Base-by-base conservation (phyloP, 164 flowering plant species). In the Tetracentron sinense region DNA sequence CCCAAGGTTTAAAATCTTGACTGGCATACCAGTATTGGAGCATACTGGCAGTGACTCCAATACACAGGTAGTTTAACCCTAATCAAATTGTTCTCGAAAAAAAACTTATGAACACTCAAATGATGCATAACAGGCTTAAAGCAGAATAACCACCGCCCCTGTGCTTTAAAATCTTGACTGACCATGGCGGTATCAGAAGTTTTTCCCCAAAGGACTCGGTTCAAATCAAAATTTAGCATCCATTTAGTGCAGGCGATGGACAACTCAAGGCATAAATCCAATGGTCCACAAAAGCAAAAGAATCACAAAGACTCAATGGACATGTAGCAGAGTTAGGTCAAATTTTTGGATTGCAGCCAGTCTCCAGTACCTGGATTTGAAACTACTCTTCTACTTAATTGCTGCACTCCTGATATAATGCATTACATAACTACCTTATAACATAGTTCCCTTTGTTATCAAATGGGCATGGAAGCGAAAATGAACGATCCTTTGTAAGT, bases 391-490 rank as follows among this genome's bases (percentile, higher is more conserved):
- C 8, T 30, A 20, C 54, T 46, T 11, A 25, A 53, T n/a, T 53
- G 15, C 4, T 27, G 1, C 7, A 56, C 23, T 4, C 42, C 12
- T 6, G 19, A n/a, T 56, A 17, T 33, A 26, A 42, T 17, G 44
- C 2, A 42, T 10, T n/a, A 52, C 3, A 17, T 35, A 58, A 60
- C 31, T 75, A 93, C 99, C 99, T 94, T 71, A 91, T 89, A 57
- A 94, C 94, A 77, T 86, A 94, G 73, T 94, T 94, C 50, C 97
- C 99, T 66, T 67, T 76, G 74, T 94, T 94, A 66, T 87, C 76
- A 70, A 91, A 91, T 14, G 99, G 99, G 65, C 75, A 68, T 67
- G 99, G 99, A 70, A 94, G 82, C 33, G 93, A 75, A 69, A 85
- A 65, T 21, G 96, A 85, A 76, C 69, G 90, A 63, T 75, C 72